phyloP scores from a whole-genome alignment of 352 stramenopile genomes.

The Aphanomyces euteiches region DNA sequence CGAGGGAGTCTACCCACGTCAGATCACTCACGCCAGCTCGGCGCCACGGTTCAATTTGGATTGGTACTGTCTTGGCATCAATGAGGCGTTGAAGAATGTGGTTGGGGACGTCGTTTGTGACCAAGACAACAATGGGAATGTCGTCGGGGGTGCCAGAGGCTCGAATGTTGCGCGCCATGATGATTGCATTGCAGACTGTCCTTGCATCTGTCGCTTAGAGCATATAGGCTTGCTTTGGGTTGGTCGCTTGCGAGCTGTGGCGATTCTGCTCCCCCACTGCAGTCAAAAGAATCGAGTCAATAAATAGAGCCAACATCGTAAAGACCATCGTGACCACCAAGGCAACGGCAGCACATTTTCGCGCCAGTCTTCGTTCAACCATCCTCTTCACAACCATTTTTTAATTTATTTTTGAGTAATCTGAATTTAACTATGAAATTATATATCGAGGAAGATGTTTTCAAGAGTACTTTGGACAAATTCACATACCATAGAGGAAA shows the following conservation, averaged over 20 bases:
- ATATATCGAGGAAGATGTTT: too few relatives aligned
- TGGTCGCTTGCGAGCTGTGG: background rate
- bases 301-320: too few relatives aligned
- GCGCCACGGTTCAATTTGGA: conserved; percentile 31
- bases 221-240: conserved; percentile 30
- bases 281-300: too few relatives aligned
- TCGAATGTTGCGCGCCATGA: conserved; percentile 32
- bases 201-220: conserved; percentile 36
- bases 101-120: conserved; percentile 23
- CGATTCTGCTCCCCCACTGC: background rate
- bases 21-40: conserved; percentile 8
- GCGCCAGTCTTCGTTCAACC: too few relatives aligned
- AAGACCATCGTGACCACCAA: too few relatives aligned
- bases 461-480: too few relatives aligned
- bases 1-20: conserved; percentile 35
- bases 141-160: background rate
- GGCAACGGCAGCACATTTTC: too few relatives aligned
- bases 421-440: too few relatives aligned
- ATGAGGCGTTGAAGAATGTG: conserved; percentile 22
- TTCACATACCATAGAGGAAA: too few relatives aligned
- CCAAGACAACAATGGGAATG: conserved; percentile 36
- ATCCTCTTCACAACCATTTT: too few relatives aligned
- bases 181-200: conserved; percentile 35
- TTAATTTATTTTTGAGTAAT: too few relatives aligned
- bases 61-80: conserved; percentile 12